phyloP scores from a whole-genome alignment of 2,329 filamentous ascomycete genomes.

The Coniochaeta pulveracea region DNA sequence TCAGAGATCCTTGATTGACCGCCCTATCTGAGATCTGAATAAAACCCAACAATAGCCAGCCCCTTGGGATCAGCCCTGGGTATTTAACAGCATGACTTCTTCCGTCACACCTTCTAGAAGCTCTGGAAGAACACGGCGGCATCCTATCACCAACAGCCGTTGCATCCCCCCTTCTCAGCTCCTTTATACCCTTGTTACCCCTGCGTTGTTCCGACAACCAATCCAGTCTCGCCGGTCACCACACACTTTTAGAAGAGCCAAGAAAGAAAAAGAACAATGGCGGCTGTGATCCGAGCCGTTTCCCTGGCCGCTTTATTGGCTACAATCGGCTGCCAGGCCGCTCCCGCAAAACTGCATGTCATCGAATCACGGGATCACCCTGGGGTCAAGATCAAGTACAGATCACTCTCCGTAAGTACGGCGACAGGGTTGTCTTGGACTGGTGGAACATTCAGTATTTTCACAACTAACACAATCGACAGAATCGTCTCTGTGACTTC shows the following conservation, averaged over 20 bases:
- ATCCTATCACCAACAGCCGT: too few species aligned
- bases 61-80: too few species aligned
- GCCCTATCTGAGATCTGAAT: constrained; percentile 1
- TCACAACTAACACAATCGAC: neutral
- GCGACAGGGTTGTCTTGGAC: too few species aligned
- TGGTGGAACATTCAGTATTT: too few species aligned
- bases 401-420: neutral
- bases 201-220: too few species aligned
- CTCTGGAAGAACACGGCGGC: neutral
- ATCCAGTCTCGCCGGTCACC: too few species aligned
- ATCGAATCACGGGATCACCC: constrained; percentile 3
- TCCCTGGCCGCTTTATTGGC: neutral
- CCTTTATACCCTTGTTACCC: too few species aligned
- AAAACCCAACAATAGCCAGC: neutral
- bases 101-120: constrained; percentile 4
- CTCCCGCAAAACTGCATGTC: constrained; percentile 3
- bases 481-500: constrained; percentile 42
- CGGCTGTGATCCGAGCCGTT: neutral
- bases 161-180: too few species aligned
- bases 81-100: constrained; percentile 1
- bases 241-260: neutral
- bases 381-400: constrained; percentile 1
- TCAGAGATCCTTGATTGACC: too few species aligned
- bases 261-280: neutral
- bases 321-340: neutral